Percentiles rank a stretch among this genome's conserved stretches.
These are phyloP conservation scores for Setaria viridis DNA, from an alignment of 202 grass and related monocot genomes.

Conservation along the genomic window DNA sequence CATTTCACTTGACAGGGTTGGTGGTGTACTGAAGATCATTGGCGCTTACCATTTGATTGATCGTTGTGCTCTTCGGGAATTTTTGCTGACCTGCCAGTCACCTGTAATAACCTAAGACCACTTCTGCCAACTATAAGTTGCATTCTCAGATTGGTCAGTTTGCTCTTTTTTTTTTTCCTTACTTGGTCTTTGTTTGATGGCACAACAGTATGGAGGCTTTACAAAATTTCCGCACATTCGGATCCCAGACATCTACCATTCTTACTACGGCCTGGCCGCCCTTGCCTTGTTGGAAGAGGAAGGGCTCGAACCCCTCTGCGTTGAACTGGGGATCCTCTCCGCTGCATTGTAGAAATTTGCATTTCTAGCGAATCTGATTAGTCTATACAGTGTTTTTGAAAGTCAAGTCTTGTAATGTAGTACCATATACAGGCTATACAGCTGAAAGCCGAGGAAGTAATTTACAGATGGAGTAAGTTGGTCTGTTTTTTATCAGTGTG, in stretches of 20 bases:
- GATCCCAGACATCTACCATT: conserved; percentile 79
- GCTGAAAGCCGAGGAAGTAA: background rate
- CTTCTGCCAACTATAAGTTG: background rate
- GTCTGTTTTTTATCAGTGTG: background rate
- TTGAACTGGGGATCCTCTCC: conserved; percentile 65
- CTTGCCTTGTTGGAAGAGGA: conserved; percentile 76
- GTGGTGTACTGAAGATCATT: conserved; percentile 83
- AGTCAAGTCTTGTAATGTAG: background rate
- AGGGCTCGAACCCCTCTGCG: conserved; percentile 52
- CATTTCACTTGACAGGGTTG: conserved; percentile 62
- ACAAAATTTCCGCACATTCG: conserved; percentile 55
- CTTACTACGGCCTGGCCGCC: conserved; percentile 84
- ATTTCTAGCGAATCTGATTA: background rate
- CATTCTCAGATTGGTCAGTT: background rate
- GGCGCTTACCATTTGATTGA: conserved; percentile 67
- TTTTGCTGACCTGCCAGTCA: conserved; percentile 88
- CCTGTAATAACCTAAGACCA: conserved; percentile 46
- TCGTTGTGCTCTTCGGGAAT: conserved; percentile 54
- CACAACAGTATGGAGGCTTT: conserved; percentile 78
- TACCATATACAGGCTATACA: background rate
- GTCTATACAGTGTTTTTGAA: background rate
- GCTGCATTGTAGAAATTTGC: conserved; percentile 37
- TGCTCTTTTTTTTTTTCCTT: conserved; percentile 25
- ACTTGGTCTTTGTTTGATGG: background rate
- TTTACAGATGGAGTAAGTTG: background rate